phyloP scores from a whole-genome alignment of 2,329 filamentous ascomycete species.

The Neoascochyta sp. region DNA sequence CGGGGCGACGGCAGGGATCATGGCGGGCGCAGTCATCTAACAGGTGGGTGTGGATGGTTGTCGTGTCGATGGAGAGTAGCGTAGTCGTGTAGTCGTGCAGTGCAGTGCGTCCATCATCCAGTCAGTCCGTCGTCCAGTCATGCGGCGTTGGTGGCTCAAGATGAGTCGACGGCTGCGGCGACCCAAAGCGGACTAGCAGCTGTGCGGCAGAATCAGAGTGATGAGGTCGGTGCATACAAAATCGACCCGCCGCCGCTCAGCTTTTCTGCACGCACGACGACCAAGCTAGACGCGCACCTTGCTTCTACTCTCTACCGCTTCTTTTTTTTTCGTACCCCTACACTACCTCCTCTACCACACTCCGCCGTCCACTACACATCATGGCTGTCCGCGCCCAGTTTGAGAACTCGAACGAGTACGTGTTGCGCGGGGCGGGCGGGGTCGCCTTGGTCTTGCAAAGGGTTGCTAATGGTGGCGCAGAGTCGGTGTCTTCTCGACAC shows the following conservation, averaged over 20 bases:
- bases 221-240: constrained; percentile 26
- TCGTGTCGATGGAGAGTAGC: too few species aligned
- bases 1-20: too few species aligned
- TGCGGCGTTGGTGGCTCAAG: constrained; percentile 16
- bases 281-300: constrained; percentile 7
- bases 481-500: constrained; percentile 92
- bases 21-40: too few species aligned
- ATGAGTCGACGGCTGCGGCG: constrained; percentile 25
- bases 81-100: too few species aligned
- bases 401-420: constrained; percentile 88
- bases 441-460: constrained; percentile 1
- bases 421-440: constrained; percentile 3
- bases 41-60: too few species aligned
- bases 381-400: constrained; percentile 62
- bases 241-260: constrained; percentile 20
- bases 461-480: constrained; percentile 47
- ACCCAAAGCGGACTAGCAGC: constrained; percentile 9
- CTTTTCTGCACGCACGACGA: constrained; percentile 18
- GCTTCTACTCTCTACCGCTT: constrained; percentile 1
- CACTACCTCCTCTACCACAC: background rate
- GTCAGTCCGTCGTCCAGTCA: too few species aligned
- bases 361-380: constrained; percentile 16
- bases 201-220: constrained; percentile 16
- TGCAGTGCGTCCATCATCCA: too few species aligned
- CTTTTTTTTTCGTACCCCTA: background rate